These are phyloP conservation scores for Helotiales sp. DNA, from an alignment of 2,329 filamentous ascomycete species.

Conservation along the genomic window DNA sequence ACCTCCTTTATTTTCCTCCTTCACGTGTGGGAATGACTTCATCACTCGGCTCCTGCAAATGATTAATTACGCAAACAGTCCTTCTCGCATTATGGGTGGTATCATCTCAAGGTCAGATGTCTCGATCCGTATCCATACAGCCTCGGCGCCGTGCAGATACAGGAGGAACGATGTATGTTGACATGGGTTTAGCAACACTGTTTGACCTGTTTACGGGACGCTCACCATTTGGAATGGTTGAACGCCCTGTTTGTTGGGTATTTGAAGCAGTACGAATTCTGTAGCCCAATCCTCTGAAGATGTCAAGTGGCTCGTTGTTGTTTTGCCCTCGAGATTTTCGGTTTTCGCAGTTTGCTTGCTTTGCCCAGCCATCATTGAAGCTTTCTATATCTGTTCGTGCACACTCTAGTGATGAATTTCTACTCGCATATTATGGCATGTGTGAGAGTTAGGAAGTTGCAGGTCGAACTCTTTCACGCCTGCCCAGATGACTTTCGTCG, in stretches of 20 bases:
- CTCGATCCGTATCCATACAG: not conserved
- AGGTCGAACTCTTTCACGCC: not conserved
- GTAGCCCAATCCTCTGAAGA: not conserved
- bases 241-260: not conserved
- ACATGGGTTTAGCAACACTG: not conserved
- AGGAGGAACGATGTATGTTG: not conserved
- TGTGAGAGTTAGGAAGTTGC: not conserved
- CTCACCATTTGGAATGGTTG: not conserved
- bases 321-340: no score
- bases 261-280: not conserved
- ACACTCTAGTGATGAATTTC: not conserved
- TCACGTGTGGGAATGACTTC: not conserved
- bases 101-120: not conserved
- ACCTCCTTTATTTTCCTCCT: not conserved
- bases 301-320: not conserved
- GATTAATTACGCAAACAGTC: not conserved
- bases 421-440: not conserved
- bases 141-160: not conserved
- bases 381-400: not conserved
- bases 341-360: not conserved
- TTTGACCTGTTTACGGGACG: not conserved
- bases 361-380: not conserved
- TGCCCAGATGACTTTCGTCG: not conserved
- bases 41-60: not conserved
- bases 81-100: no score